A percentile compares a stretch with the other conserved stretches of the same genome.
Evolutionary conservation across 202 grass and related monocot species (phyloP).

Genomic region (Saccharum hybrid): DNA sequence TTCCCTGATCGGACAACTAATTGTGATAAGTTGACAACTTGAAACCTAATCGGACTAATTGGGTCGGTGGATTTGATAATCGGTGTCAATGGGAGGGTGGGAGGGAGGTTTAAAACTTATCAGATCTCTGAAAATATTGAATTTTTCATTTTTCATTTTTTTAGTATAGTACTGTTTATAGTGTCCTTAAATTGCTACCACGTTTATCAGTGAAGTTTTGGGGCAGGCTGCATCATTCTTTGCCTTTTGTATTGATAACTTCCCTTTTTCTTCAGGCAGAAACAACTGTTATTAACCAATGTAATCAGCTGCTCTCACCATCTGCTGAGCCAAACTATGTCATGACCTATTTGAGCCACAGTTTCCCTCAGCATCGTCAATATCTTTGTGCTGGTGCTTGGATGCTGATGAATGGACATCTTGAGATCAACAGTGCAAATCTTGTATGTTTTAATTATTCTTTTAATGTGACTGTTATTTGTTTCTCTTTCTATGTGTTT

Average conservation of each 20-base stretch:
- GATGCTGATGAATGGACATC: slow-evolving; percentile 91
- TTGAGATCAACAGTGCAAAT: slow-evolving; percentile 89
- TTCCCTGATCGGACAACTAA: neutral
- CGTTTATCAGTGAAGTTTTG: slow-evolving; percentile 29
- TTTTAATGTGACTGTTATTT: slow-evolving; percentile 20
- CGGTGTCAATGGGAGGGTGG: neutral
- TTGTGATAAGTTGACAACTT: neutral
- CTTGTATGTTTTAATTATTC: slow-evolving; percentile 59
- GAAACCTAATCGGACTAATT: neutral
- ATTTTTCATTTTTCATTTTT: slow-evolving; percentile 23
- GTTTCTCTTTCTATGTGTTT: slow-evolving; percentile 38
- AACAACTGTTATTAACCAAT: slow-evolving; percentile 92
- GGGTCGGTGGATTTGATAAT: neutral
- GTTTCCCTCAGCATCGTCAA: slow-evolving; percentile 85
- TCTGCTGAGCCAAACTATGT: slow-evolving; percentile 84
- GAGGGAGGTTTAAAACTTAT: neutral
- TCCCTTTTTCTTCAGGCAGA: slow-evolving; percentile 59
- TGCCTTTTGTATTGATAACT: slow-evolving; percentile 29
- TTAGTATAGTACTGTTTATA: slow-evolving; percentile 1
- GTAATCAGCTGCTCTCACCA: slow-evolving; percentile 87
- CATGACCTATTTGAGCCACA: slow-evolving; percentile 83
- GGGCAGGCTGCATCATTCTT: slow-evolving; percentile 17
- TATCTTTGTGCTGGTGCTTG: slow-evolving; percentile 96
- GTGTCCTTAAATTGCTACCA: slow-evolving; percentile 16
- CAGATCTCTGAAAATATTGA: slow-evolving; percentile 24